phyloP scores from a whole-genome alignment of 495 filamentous ascomycete genomes.

The Acidomyces sp. region DNA sequence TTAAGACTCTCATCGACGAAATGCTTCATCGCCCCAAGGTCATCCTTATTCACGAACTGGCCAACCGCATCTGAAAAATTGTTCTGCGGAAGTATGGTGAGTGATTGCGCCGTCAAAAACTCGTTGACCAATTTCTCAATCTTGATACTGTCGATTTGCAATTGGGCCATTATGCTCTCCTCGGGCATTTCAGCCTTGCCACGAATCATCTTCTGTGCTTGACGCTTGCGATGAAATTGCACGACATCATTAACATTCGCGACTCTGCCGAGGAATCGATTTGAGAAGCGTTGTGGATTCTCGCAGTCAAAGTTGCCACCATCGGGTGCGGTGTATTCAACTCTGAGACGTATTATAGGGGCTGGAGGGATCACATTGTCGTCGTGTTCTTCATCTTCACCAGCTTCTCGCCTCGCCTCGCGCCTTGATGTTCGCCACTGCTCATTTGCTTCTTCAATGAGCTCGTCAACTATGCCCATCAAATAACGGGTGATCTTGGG shows the following conservation, averaged over 20 bases:
- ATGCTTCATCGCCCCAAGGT: conserved; percentile 80
- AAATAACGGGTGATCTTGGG: conserved; percentile 65
- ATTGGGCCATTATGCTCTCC: conserved; percentile 43
- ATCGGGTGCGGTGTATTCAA: conserved; percentile 81
- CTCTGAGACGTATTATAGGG: conserved; percentile 75
- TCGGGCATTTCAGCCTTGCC: conserved; percentile 41
- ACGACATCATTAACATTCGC: conserved; percentile 92
- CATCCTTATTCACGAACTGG: conserved; percentile 89
- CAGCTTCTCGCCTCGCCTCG: conserved; percentile 36
- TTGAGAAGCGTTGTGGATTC: conserved; percentile 94
- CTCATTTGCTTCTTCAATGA: conserved; percentile 72
- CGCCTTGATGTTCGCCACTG: conserved; percentile 68
- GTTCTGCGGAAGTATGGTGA: conserved; percentile 82
- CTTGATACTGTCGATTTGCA: conserved; percentile 60
- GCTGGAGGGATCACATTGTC: no score
- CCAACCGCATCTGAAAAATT: conserved; percentile 86
- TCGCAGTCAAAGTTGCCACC: conserved; percentile 80
- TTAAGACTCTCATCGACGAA: conserved; percentile 74
- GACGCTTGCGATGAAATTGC: conserved; percentile 82
- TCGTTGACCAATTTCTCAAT: conserved; percentile 80
- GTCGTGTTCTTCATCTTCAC: conserved; percentile 41
- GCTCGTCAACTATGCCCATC: conserved; percentile 60
- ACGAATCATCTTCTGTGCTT: conserved; percentile 29
- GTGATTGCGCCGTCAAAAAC: conserved; percentile 66
- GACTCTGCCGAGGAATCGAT: conserved; percentile 77